phyloP scores from a whole-genome alignment of 495 filamentous ascomycete genomes.

The Corynascus novoguineensis region DNA sequence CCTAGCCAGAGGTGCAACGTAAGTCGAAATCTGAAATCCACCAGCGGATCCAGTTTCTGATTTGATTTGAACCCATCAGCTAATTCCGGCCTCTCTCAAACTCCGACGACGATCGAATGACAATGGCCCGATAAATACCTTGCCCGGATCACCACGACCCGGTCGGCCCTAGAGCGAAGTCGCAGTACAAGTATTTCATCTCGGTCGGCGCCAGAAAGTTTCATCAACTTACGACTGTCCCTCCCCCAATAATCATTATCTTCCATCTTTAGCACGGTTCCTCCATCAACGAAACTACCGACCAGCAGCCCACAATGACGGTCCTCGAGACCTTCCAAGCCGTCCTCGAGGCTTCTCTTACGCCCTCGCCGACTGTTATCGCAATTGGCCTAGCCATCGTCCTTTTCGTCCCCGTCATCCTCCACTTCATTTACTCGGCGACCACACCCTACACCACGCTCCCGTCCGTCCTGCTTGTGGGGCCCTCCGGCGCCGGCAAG shows the following conservation, averaged over 20 bases:
- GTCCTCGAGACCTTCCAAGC: conserved; percentile 25
- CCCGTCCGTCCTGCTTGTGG: conserved; percentile 78
- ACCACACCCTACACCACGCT: conserved; percentile 58
- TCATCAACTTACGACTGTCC: too few species aligned
- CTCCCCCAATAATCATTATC: too few species aligned
- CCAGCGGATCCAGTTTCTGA: conserved; percentile 4
- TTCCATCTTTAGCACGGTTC: neutral
- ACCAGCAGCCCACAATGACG: conserved; percentile 12
- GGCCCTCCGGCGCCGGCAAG: conserved; percentile 81
- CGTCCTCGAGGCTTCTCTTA: conserved; percentile 42
- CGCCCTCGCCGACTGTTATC: conserved; percentile 52
- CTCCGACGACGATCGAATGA: conserved; percentile 4
- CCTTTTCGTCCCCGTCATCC: conserved; percentile 65
- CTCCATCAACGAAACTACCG: neutral
- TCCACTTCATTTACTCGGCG: conserved; percentile 71
- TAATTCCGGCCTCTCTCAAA: too few species aligned
- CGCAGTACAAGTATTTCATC: conserved; percentile 2
- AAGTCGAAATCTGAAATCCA: too few species aligned
- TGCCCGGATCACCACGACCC: conserved; percentile 3
- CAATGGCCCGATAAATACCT: conserved; percentile 9
- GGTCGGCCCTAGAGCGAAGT: neutral
- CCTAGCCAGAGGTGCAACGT: too few species aligned
- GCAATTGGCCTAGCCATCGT: conserved; percentile 62
- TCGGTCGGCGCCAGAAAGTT: neutral
- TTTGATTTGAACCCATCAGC: too few species aligned